These are phyloP conservation scores for Aspergillus panamensis DNA, from an alignment of 495 filamentous ascomycete genomes.

Conservation along the genomic window DNA sequence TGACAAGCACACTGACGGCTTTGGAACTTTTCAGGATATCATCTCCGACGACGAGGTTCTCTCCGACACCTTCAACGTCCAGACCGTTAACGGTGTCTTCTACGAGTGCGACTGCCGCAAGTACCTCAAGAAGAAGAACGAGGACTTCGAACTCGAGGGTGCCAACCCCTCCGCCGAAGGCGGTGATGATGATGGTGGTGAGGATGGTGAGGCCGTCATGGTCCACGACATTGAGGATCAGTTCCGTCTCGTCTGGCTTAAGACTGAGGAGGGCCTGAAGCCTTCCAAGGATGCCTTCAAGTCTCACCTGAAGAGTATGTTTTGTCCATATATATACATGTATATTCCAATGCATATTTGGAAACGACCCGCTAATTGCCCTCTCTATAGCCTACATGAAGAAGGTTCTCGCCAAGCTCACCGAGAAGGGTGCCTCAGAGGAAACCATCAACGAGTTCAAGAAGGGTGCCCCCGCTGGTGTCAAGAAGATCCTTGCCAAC, in stretches of 20 bases:
- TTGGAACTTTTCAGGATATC: conserved; percentile 60
- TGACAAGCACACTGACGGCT: conserved; percentile 17
- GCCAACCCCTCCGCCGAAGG: conserved; percentile 97
- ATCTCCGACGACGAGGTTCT: conserved; percentile 91
- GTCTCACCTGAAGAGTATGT: conserved; percentile 73
- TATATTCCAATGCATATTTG: background rate
- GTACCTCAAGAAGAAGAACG: conserved; percentile 67
- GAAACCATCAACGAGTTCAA: conserved; percentile 74
- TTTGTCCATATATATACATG: background rate
- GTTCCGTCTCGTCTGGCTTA: conserved; percentile 78
- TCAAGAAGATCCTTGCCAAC: conserved; percentile 73
- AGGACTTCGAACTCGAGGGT: conserved; percentile 84
- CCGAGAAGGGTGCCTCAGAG: conserved; percentile 55
- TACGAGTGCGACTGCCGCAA: conserved; percentile 90
- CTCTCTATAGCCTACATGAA: conserved; percentile 75
- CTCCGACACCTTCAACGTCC: conserved; percentile 85
- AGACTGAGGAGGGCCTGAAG: conserved; percentile 58
- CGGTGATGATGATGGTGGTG: conserved; percentile 70
- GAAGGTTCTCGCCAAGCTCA: conserved; percentile 66
- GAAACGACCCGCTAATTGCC: conserved; percentile 5
- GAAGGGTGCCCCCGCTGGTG: conserved; percentile 62
- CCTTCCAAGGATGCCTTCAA: conserved; percentile 74
- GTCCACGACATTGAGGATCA: conserved; percentile 95
- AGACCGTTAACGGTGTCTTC: conserved; percentile 67
- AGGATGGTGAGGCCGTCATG: conserved; percentile 47